Percentiles rank a stretch among this genome's conserved stretches.
phyloP scores from a whole-genome alignment of 192 early-diverging fungal genomes.

The Borealophlyctis nickersoniae region DNA sequence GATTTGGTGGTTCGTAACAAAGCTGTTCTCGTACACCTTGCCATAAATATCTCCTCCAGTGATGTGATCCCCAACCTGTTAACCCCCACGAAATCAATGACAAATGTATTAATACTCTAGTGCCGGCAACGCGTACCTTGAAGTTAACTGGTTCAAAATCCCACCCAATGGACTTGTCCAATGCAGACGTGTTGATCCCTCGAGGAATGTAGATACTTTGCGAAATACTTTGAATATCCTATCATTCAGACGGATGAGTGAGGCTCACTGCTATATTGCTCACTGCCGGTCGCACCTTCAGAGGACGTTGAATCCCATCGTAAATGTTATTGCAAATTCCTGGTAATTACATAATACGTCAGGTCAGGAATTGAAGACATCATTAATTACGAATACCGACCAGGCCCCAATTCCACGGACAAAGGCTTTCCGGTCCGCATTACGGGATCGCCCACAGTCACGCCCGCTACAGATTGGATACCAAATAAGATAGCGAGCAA shows the following conservation, averaged over 20 bases:
- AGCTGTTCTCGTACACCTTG: constrained; percentile 89
- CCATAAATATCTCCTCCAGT: constrained; percentile 98
- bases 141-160: constrained; percentile 93
- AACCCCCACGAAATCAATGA: too few relatives aligned
- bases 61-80: constrained; percentile 89
- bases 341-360: constrained; percentile 26
- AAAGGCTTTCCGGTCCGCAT: constrained; percentile 96
- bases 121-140: constrained; percentile 51
- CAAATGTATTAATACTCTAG: background rate
- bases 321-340: constrained; percentile 91
- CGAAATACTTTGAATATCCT: constrained; percentile 88
- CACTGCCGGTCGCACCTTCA: constrained; percentile 64
- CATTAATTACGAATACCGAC: too few relatives aligned
- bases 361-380: too few relatives aligned
- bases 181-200: constrained; percentile 95
- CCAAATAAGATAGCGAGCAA: background rate
- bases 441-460: constrained; percentile 99
- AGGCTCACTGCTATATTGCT: background rate
- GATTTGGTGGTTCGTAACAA: constrained; percentile 86
- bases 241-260: constrained; percentile 4
- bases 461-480: constrained; percentile 62
- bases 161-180: constrained; percentile 88
- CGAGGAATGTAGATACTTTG: constrained; percentile 98
- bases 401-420: constrained; percentile 97
- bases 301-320: constrained; percentile 98